These are phyloP conservation scores for Epichloe scottii DNA, from an alignment of 2,329 filamentous ascomycete genomes.

Conservation along the genomic window DNA sequence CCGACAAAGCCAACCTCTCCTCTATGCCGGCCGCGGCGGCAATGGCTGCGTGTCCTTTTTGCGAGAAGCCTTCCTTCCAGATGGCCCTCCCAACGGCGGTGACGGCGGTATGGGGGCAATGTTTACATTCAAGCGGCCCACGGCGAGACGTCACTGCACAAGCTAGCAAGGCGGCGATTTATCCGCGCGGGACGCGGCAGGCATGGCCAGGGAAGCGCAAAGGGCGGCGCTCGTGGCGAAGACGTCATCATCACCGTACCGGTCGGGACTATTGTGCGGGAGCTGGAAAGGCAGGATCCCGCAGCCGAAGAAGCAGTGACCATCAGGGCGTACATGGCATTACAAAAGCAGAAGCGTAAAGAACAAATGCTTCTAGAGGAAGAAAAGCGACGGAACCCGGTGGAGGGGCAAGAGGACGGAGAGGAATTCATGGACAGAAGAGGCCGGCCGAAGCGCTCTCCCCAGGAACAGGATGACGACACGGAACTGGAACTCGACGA, in stretches of 20 bases:
- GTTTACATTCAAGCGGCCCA: constrained; percentile 89
- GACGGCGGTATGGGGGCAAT: constrained; percentile 88
- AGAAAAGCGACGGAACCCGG: constrained; percentile 10
- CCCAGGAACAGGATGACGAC: constrained; percentile 16
- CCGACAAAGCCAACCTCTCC: constrained; percentile 68
- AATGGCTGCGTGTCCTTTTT: constrained; percentile 91
- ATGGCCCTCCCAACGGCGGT: constrained; percentile 87
- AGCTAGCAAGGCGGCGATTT: constrained; percentile 66
- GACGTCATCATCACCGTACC: constrained; percentile 85
- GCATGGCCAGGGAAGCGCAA: constrained; percentile 62
- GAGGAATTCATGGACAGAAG: constrained; percentile 3
- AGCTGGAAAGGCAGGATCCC: constrained; percentile 69
- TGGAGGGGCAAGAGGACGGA: constrained; percentile 5
- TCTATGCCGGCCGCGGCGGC: constrained; percentile 72
- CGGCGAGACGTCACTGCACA: constrained; percentile 86
- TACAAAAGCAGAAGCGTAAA: constrained; percentile 20
- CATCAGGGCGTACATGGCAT: constrained; percentile 19
- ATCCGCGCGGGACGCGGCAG: constrained; percentile 64
- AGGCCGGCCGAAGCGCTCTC: constrained; percentile 2
- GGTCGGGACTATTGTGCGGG: constrained; percentile 79
- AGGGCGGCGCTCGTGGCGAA: constrained; percentile 67
- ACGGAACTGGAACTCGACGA: constrained; percentile 31
- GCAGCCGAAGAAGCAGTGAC: constrained; percentile 48
- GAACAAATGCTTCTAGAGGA: constrained; percentile 24
- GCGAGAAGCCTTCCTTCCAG: constrained; percentile 76